Base-by-base conservation (phyloP, 148 eudicot genomes). In the Rhododendron griersonianum region DNA sequence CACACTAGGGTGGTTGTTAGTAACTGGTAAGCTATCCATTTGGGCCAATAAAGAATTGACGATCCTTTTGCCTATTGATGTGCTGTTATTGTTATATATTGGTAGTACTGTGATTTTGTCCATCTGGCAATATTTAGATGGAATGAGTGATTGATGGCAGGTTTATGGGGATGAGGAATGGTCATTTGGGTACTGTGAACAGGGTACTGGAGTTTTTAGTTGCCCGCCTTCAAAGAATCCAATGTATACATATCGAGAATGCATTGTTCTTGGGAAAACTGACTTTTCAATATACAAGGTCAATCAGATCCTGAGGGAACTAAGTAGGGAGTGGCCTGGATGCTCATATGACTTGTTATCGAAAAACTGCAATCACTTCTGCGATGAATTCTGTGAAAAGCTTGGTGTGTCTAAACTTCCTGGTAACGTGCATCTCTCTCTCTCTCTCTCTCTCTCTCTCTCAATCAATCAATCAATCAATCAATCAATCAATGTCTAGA, bases 281-380 rank as follows among this genome's bases (percentile, higher is more conserved):
- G 87, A 91, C 87, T 89, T 87, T 50, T 89, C 98, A 78, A 81
- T 86, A 80, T 92, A 21, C 84, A 90, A 93, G 89, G 91, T 96
- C 51, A 92, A 93, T 84, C 98, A 93, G 91, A 93, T 94, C 55
- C 86, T 96, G 84, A 92, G 94, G 88, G 98, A 94, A 84, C 93
- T 96, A 37, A 94, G 98, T 88, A 92, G 98, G 90, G 99, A 95
- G 92, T 96, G 99, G 99, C 99, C 98, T 85, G 99, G 99, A 41
- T 83, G 87, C 73, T 90, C 96, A 21, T 96, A 95, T 85, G 99
- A 96, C 85, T 89, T 96, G 91, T 88, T 96, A 47, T 89, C 99
- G 33, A 95, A 91, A 90, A 96, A 96, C 87, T 96, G 99, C 91
- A 96, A 96, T 90, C 99, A 96, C 88, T 96, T 96, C 89, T 96